Evolutionary conservation across 257 asterid genomes (phyloP).

Genomic region (Nicotiana tomentosiformis): DNA sequence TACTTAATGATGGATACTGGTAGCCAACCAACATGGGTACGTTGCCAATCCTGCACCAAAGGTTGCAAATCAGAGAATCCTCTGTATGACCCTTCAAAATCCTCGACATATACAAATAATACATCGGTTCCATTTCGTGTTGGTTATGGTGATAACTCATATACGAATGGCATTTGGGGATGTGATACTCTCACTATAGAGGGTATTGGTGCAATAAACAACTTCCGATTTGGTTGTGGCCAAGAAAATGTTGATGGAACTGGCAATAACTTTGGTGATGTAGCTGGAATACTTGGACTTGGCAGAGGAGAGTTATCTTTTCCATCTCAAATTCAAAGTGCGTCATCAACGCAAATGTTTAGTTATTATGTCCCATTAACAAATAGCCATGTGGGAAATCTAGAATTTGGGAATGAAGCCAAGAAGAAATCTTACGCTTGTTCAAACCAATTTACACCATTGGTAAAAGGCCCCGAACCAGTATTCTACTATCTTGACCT

Average conservation of each 20-base stretch:
- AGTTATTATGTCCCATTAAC: background rate
- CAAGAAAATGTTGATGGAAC: accelerated
- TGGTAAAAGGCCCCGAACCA: background rate
- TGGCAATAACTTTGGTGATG: background rate
- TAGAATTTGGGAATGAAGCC: background rate
- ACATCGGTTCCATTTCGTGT: background rate
- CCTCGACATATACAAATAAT: background rate
- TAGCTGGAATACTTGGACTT: constrained; percentile 11
- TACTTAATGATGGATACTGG: background rate
- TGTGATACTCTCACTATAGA: background rate
- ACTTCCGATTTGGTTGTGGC: background rate
- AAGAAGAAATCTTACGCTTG: background rate
- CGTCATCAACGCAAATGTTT: background rate
- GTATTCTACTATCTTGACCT: background rate
- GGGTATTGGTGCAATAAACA: background rate
- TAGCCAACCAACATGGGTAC: background rate
- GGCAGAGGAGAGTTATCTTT: constrained; percentile 3
- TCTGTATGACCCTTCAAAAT: background rate
- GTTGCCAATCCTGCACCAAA: background rate
- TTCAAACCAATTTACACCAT: background rate
- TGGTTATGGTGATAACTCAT: background rate
- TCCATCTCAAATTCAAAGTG: constrained; percentile 13
- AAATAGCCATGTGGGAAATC: background rate
- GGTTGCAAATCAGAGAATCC: background rate
- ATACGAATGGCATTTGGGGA: background rate